Conservation (phyloP, 495 filamentous ascomycete genomes). For the Annulohypoxylon moriforme region DNA sequence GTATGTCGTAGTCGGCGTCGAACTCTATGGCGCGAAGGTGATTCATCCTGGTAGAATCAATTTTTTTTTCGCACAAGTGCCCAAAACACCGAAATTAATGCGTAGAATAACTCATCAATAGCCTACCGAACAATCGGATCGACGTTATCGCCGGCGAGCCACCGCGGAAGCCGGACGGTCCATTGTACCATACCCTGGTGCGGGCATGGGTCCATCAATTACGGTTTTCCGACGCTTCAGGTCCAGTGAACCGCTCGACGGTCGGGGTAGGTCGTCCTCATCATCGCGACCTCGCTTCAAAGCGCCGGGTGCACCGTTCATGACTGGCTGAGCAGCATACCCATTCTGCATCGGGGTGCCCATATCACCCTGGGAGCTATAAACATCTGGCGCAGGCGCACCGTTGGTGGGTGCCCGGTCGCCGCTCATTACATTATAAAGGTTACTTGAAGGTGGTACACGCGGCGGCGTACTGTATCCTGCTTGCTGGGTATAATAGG, state of each 20-base stretch:
- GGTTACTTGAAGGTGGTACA: slow-evolving; percentile 73
- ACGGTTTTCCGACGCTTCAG: slow-evolving; percentile 88
- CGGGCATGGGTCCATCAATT: slow-evolving; percentile 60
- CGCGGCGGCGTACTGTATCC: slow-evolving; percentile 88
- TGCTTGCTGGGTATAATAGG: slow-evolving; percentile 73
- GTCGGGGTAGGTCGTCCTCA: slow-evolving; percentile 75
- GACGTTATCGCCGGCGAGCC: slow-evolving; percentile 50
- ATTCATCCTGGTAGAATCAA: slow-evolving; percentile 36
- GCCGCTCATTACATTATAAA: slow-evolving; percentile 92
- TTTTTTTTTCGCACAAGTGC: slow-evolving; percentile 46
- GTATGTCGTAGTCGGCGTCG: slow-evolving; percentile 38
- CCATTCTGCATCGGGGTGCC: slow-evolving; percentile 70
- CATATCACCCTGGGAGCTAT: slow-evolving; percentile 70
- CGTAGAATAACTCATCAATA: slow-evolving; percentile 10
- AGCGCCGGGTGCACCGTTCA: slow-evolving; percentile 74
- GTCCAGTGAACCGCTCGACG: slow-evolving; percentile 73
- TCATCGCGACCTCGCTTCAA: slow-evolving; percentile 87
- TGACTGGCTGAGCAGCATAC: slow-evolving; percentile 63
- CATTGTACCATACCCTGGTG: slow-evolving; percentile 61
- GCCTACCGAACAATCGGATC: slow-evolving; percentile 5
- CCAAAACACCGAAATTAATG: slow-evolving; percentile 40
- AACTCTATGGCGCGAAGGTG: slow-evolving; percentile 28
- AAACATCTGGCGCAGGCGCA: slow-evolving; percentile 69
- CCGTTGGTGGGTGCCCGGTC: slow-evolving; percentile 80
- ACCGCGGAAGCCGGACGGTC: slow-evolving; percentile 57